Evolutionary conservation across 805 yeast genomes (phyloP).

Genomic region (Ogataea nitratoaversa): DNA sequence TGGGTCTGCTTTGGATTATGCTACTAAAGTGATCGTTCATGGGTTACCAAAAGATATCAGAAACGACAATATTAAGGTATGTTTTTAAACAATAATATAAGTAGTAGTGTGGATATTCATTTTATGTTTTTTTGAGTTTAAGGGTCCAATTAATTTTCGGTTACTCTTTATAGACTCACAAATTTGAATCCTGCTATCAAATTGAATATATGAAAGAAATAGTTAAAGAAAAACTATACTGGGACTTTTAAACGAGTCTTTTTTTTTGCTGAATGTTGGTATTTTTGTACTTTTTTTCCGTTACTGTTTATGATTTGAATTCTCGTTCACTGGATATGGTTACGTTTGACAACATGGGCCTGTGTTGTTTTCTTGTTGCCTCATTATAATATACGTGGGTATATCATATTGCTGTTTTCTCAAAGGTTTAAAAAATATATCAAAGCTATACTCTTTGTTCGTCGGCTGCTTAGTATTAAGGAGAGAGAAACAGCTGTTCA

Average conservation of each 20-base stretch:
- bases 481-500: background rate
- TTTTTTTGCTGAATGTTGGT: too few species aligned
- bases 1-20: conserved; percentile 36
- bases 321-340: too few species aligned
- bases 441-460: too few species aligned
- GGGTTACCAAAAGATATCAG: conserved; percentile 73
- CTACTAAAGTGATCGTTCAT: conserved; percentile 74
- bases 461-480: too few species aligned
- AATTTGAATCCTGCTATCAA: too few species aligned
- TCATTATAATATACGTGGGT: background rate
- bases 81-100: conserved; percentile 6
- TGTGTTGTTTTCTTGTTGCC: background rate
- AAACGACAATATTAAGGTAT: conserved; percentile 64
- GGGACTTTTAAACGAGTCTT: too few species aligned
- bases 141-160: too few species aligned
- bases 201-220: too few species aligned
- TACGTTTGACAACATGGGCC: background rate
- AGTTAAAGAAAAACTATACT: too few species aligned
- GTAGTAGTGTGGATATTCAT: background rate
- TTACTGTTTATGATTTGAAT: too few species aligned
- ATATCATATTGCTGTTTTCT: background rate
- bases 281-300: background rate
- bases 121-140: background rate
- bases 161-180: too few species aligned
- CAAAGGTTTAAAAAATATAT: too few species aligned